These are phyloP conservation scores for Phaffomyces antillensis DNA, from an alignment of 805 yeast genomes.

Conservation along the genomic window DNA sequence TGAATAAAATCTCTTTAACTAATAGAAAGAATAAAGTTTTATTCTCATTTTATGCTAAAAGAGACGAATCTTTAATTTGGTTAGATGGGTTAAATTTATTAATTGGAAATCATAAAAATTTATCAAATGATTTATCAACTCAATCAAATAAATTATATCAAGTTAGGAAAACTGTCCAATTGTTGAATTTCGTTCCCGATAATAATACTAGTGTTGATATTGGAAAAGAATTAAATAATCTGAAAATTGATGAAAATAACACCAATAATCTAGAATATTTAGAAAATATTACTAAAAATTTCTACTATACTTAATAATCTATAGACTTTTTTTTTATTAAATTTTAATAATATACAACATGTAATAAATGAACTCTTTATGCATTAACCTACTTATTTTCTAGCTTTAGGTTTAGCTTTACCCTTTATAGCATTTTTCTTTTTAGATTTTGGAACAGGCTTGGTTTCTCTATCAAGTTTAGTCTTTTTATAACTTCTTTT, in stretches of 20 bases:
- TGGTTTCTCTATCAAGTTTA: conserved; percentile 49
- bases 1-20: conserved; percentile 47
- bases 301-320: conserved; percentile 14
- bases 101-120: conserved; percentile 27
- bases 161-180: conserved; percentile 42
- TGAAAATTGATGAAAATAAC: neutral
- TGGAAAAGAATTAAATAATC: neutral
- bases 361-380: neutral
- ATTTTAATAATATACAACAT: neutral
- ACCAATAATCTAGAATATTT: conserved; percentile 7
- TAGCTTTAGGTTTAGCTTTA: too few species aligned
- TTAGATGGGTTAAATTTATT: conserved; percentile 64
- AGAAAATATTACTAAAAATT: conserved; percentile 14
- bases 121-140: conserved; percentile 36
- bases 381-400: too few species aligned
- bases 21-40: conserved; percentile 36
- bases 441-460: conserved; percentile 1
- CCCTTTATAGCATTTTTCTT: conserved; percentile 7
- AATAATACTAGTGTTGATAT: neutral
- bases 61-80: conserved; percentile 66
- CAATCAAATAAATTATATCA: conserved; percentile 39
- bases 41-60: conserved; percentile 62
- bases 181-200: conserved; percentile 26
- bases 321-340: neutral
- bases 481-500: conserved; percentile 73